phyloP scores from a whole-genome alignment of 768 basidiomycete species.

The Pulveroboletus sp. region DNA sequence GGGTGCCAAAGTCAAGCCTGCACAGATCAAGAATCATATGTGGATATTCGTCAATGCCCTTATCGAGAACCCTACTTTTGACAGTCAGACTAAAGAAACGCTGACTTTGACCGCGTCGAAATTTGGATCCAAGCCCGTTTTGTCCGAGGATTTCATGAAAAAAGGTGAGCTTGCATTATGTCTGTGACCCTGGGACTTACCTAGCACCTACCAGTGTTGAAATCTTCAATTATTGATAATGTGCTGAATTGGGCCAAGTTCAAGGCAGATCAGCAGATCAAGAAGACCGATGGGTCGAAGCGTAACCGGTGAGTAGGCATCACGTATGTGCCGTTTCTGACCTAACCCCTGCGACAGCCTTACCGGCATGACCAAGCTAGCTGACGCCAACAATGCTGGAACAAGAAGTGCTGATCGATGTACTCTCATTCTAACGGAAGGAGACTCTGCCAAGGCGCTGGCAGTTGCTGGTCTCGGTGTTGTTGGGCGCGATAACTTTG shows the following conservation, averaged over 20 bases:
- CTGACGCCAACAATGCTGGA: conserved; percentile 97
- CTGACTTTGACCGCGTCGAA: conserved; percentile 82
- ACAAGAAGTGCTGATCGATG: conserved; percentile 75
- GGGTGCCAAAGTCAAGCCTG: conserved; percentile 86
- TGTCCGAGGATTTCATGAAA: conserved; percentile 94
- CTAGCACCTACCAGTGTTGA: conserved; percentile 52
- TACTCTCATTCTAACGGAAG: conserved; percentile 96
- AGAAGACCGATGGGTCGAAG: conserved; percentile 92
- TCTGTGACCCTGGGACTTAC: conserved; percentile 1
- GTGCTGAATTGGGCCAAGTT: conserved; percentile 95
- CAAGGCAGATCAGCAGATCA: conserved; percentile 93
- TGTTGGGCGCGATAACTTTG: conserved; percentile 94
- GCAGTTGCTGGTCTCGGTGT: conserved; percentile 93
- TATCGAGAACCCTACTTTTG: conserved; percentile 97
- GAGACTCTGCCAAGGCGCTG: conserved; percentile 96
- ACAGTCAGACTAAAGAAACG: conserved; percentile 98
- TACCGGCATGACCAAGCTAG: conserved; percentile 85
- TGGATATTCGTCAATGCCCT: conserved; percentile 96
- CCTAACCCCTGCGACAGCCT: conserved; percentile 46
- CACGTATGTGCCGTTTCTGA: not conserved
- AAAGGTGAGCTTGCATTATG: conserved; percentile 56
- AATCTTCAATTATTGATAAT: conserved; percentile 86
- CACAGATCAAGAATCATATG: conserved; percentile 96
- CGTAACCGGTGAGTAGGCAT: conserved; percentile 61
- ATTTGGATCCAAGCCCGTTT: conserved; percentile 80